These are phyloP conservation scores for Botryotinia convoluta DNA, from an alignment of 2,329 filamentous ascomycete genomes.

Conservation along the genomic window DNA sequence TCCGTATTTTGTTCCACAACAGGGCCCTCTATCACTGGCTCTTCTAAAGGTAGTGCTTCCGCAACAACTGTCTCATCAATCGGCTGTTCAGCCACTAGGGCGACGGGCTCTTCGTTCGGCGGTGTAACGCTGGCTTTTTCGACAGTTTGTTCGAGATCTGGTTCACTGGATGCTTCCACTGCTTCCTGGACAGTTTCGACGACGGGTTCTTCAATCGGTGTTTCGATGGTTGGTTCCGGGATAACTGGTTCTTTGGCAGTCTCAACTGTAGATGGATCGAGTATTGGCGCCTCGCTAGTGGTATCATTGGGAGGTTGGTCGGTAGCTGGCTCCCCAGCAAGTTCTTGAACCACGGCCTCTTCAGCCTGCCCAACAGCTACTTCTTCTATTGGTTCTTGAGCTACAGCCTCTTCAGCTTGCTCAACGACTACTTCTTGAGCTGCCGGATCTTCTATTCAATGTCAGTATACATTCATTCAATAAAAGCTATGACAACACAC, in stretches of 20 bases:
- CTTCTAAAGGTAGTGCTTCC: not conserved
- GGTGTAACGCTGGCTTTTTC: not conserved
- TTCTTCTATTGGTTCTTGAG: not conserved
- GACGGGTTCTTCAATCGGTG: too few species aligned
- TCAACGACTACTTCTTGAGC: not conserved
- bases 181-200: not conserved
- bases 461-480: not conserved
- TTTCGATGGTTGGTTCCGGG: not conserved
- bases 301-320: not conserved
- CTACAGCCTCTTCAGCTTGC: not conserved
- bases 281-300: not conserved
- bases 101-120: not conserved
- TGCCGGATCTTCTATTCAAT: not conserved
- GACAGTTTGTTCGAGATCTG: not conserved
- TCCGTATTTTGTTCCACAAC: not conserved
- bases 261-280: not conserved
- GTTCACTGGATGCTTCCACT: not conserved
- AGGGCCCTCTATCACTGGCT: not conserved
- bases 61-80: not conserved
- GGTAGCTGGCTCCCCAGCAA: not conserved
- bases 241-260: not conserved
- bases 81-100: not conserved
- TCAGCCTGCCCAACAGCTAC: not conserved
- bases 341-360: not conserved
- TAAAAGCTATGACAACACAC: not conserved